phyloP scores from a whole-genome alignment of 495 filamentous ascomycete genomes.

The Penicillium macrosclerotiorum region DNA sequence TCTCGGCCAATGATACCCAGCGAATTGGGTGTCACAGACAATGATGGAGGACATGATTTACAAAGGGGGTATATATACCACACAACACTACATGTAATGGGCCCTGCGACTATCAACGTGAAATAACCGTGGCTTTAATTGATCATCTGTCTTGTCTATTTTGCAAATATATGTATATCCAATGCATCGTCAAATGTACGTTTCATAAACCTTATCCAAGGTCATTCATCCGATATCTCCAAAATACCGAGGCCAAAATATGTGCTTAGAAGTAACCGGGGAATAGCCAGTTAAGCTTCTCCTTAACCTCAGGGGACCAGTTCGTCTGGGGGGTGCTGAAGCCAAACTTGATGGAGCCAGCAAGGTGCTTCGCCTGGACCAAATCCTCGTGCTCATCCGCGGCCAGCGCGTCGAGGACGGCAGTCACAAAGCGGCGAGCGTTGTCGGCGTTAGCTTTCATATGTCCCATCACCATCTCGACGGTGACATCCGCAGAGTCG shows the following conservation, averaged over 20 bases:
- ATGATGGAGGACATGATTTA: too few relatives aligned
- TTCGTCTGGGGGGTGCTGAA: conserved; percentile 65
- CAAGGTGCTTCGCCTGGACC: conserved; percentile 66
- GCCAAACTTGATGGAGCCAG: conserved; percentile 58
- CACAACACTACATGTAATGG: too few relatives aligned
- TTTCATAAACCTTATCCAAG: neutral
- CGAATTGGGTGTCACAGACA: too few relatives aligned
- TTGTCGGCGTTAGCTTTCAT: conserved; percentile 92
- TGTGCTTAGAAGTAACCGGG: conserved; percentile 46
- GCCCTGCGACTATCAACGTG: too few relatives aligned
- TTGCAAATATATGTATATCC: neutral
- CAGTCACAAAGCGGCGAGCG: conserved; percentile 77
- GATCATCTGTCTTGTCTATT: conserved; percentile 2
- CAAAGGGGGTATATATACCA: too few relatives aligned
- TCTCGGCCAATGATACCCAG: too few relatives aligned
- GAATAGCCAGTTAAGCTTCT: conserved; percentile 76
- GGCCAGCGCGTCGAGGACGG: conserved; percentile 81
- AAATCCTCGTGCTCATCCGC: conserved; percentile 72
- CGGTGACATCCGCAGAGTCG: conserved; percentile 71
- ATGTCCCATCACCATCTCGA: conserved; percentile 95
- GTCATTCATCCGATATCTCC: too few relatives aligned
- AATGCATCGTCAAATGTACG: conserved; percentile 1
- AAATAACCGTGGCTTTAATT: too few relatives aligned
- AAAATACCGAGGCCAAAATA: conserved; percentile 27
- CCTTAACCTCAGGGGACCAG: conserved; percentile 59